Base-by-base conservation (phyloP, 2,329 filamentous ascomycete species). In the Aspergillus spinulosporus region DNA sequence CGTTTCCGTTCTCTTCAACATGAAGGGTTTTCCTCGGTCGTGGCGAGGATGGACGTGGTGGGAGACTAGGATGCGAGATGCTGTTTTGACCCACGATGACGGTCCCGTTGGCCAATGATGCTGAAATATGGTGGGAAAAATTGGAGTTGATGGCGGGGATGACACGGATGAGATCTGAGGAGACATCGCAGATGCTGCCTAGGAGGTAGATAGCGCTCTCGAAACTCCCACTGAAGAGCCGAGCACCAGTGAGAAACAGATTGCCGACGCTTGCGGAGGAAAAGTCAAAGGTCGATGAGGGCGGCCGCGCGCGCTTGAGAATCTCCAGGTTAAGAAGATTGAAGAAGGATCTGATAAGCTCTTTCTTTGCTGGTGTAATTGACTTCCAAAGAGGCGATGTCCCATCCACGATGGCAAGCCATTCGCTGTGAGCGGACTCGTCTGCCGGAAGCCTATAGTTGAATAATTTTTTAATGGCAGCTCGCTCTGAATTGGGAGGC, bases 131-230 rank as follows among this genome's bases (percentile, higher is more conserved):
- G 67, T 96, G 90, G 0, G 90, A 90, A 77, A 97, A 97, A 72
- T 96, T 97, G 61, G 89, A 92, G 78, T 96, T 96, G 64, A 97
- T 90, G 3, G 90, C 91, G 0, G 93, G 94, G 12, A 97, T 84
- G 0, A 97, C 91, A 0, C 86, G 82, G 4, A 94, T 85, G 50
- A 86, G 81, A 43, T 78, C 75, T 8, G 84, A 82, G 0, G 91
- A 88, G 0, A 97, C 88, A n/a, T 85, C 85, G 68, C 92, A 96
- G 61, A 97, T 90, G 64, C 88, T 89, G 49, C 88, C 89, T 3
- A 97, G 82, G 2, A 97, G 83, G 69, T 96, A 96, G 60, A 97
- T 94, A 43, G 91, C 90, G 5, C 89, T 89, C 72, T 97, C 94
- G 62, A 97, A 93, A 57, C 88, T 93, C 32, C 93, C 93, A 1